Conservation (phyloP, 768 basidiomycete genomes). For the Boletus coccyginus region DNA sequence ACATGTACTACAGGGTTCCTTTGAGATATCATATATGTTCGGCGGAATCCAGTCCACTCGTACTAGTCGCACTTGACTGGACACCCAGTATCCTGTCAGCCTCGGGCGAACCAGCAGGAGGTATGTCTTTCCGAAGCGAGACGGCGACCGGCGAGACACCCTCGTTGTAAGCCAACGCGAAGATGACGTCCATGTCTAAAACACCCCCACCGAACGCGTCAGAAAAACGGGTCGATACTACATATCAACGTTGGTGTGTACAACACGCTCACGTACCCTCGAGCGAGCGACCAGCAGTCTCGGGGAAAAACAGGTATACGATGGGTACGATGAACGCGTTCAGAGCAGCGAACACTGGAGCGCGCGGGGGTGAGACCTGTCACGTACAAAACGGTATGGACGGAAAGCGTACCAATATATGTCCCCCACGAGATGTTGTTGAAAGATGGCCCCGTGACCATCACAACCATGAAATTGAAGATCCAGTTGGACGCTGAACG, state of each 20-base stretch:
- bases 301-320: conserved; percentile 61
- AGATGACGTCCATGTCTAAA: conserved; percentile 45
- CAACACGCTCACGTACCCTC: conserved; percentile 37
- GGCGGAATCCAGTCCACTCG: conserved; percentile 3
- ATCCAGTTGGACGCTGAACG: conserved; percentile 44
- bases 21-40: not conserved
- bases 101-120: conserved; percentile 42
- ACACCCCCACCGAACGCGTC: not conserved
- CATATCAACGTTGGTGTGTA: too few relatives aligned
- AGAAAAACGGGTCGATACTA: not conserved
- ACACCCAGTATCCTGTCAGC: conserved; percentile 44
- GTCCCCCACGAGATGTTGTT: conserved; percentile 57
- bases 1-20: not conserved
- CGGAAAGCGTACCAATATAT: conserved; percentile 45
- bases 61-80: conserved; percentile 1
- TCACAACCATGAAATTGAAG: conserved; percentile 58
- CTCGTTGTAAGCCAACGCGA: conserved; percentile 44
- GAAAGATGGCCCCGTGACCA: conserved; percentile 61
- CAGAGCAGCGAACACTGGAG: conserved; percentile 49
- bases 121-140: conserved; percentile 43
- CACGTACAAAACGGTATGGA: not conserved
- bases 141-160: conserved; percentile 43
- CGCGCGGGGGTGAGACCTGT: not conserved
- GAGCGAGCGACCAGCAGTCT: conserved; percentile 57
- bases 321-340: conserved; percentile 56